A percentile compares a stretch with the other conserved stretches of the same genome.
Conservation (phyloP, 495 filamentous ascomycete species). For the Hyaloscypha variabilis region DNA sequence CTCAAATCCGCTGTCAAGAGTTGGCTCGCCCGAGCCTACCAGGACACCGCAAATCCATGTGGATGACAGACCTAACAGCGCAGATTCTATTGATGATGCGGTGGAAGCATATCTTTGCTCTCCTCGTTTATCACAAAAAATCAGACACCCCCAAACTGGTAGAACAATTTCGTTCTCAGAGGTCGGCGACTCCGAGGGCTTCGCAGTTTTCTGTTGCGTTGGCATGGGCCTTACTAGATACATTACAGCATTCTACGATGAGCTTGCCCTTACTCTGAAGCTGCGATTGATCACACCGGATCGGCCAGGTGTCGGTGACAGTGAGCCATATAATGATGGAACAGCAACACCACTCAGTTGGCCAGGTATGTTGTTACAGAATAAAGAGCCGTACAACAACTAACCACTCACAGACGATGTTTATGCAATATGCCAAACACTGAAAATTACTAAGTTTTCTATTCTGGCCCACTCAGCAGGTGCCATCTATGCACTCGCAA, state of each 20-base stretch:
- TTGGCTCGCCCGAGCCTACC: conserved; percentile 28
- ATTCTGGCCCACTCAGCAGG: conserved; percentile 97
- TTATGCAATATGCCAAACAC: conserved; percentile 86
- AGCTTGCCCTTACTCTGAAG: conserved; percentile 86
- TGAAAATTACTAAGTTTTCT: conserved; percentile 95
- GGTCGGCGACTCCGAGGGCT: conserved; percentile 90
- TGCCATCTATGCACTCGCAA: conserved; percentile 96
- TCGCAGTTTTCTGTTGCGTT: conserved; percentile 93
- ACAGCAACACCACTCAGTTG: conserved; percentile 87
- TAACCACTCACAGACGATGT: conserved; percentile 73
- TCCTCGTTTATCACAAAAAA: conserved; percentile 82
- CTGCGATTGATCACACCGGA: conserved; percentile 92
- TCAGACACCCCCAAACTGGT: conserved; percentile 80
- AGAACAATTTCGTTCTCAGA: conserved; percentile 94
- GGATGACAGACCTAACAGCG: conserved; percentile 68
- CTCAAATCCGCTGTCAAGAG: conserved; percentile 35
- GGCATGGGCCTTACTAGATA: conserved; percentile 98
- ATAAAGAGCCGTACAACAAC: conserved; percentile 23
- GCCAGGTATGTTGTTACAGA: conserved; percentile 69
- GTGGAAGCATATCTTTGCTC: conserved; percentile 85
- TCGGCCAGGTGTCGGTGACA: conserved; percentile 91
- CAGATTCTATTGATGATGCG: conserved; percentile 86
- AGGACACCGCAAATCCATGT: conserved; percentile 33
- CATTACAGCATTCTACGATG: conserved; percentile 96
- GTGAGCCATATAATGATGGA: conserved; percentile 78